Evolutionary conservation across 1,284 basidiomycete species (phyloP).

Genomic region (Tremellales sp.): DNA sequence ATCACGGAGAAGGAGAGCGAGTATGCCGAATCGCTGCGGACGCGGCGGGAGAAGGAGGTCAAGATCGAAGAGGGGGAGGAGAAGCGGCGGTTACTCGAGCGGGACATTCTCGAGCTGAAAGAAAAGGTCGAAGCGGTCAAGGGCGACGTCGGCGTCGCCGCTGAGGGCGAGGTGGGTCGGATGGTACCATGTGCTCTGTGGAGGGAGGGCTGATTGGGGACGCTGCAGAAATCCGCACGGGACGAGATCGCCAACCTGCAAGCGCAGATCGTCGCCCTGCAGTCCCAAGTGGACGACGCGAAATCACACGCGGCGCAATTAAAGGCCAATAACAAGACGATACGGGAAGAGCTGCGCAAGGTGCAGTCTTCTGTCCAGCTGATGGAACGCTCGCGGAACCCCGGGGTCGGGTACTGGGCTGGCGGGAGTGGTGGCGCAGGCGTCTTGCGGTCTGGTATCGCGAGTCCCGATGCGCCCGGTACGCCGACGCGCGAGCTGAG

Average conservation of each 20-base stretch:
- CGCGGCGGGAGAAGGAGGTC: slow-evolving; percentile 59
- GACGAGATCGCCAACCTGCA: slow-evolving; percentile 46
- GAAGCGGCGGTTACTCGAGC: slow-evolving; percentile 56
- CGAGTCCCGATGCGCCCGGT: slow-evolving; percentile 6
- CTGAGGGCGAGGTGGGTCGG: slow-evolving; percentile 48
- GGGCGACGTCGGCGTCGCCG: slow-evolving; percentile 48
- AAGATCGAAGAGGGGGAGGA: slow-evolving; percentile 56
- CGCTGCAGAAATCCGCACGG: slow-evolving; percentile 43
- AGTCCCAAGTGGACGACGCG: slow-evolving; percentile 47
- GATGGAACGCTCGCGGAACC: slow-evolving; percentile 82
- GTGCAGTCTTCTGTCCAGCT: slow-evolving; percentile 84
- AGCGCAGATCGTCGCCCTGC: slow-evolving; percentile 37
- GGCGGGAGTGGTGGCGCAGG: slow-evolving; percentile 5
- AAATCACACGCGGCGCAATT: slow-evolving; percentile 32
- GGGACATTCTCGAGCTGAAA: slow-evolving; percentile 24
- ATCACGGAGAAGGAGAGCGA: slow-evolving; percentile 56
- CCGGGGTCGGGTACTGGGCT: slow-evolving; percentile 89
- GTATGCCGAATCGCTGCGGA: slow-evolving; percentile 54
- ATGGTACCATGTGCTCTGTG: no score
- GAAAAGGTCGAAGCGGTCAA: slow-evolving; percentile 53
- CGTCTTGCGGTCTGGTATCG: slow-evolving; percentile 10
- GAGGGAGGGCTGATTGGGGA: no score
- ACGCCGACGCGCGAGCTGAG: slow-evolving; percentile 52
- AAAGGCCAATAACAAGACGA: slow-evolving; percentile 63
- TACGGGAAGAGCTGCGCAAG: slow-evolving; percentile 87